Evolutionary conservation across 2,329 filamentous ascomycete genomes (phyloP).

Genomic region (Aspergillus fischeri): DNA sequence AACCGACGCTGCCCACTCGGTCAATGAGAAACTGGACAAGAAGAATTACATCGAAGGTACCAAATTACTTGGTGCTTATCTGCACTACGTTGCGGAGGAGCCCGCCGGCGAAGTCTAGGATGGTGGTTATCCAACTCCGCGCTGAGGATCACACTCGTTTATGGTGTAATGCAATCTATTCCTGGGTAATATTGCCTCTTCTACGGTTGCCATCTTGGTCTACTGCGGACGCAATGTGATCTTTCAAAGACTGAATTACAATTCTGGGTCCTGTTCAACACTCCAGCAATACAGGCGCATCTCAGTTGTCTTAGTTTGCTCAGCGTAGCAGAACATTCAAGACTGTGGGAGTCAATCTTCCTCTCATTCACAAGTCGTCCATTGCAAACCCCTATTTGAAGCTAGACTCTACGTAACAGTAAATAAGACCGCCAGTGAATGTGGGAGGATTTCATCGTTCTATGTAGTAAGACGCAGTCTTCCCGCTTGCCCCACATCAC

Average conservation of each 20-base stretch:
- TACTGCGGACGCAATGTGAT: not conserved
- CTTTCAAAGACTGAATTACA: not conserved
- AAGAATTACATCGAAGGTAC: constrained; percentile 97
- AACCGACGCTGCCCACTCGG: constrained; percentile 92
- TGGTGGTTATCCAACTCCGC: not conserved
- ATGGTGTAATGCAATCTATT: not conserved
- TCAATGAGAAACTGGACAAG: constrained; percentile 98
- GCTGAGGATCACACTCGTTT: not conserved
- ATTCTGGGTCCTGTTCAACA: not conserved
- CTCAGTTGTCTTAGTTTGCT: not conserved
- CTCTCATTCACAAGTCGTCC: not conserved
- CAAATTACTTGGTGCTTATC: constrained; percentile 88
- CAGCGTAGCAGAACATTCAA: not conserved
- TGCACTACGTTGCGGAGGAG: constrained; percentile 95
- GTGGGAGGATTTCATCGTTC: not conserved
- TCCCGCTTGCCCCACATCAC: not conserved
- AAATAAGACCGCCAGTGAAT: not conserved
- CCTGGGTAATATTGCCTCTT: not conserved
- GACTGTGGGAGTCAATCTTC: not conserved
- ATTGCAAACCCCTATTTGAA: not conserved
- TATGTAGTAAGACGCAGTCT: too few species aligned
- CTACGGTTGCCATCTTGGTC: not conserved
- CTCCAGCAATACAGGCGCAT: not conserved
- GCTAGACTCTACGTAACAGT: not conserved
- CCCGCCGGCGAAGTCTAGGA: constrained; percentile 44